Conservation (phyloP, 176 grass and related monocot species). For the Elymus sibiricus region DNA sequence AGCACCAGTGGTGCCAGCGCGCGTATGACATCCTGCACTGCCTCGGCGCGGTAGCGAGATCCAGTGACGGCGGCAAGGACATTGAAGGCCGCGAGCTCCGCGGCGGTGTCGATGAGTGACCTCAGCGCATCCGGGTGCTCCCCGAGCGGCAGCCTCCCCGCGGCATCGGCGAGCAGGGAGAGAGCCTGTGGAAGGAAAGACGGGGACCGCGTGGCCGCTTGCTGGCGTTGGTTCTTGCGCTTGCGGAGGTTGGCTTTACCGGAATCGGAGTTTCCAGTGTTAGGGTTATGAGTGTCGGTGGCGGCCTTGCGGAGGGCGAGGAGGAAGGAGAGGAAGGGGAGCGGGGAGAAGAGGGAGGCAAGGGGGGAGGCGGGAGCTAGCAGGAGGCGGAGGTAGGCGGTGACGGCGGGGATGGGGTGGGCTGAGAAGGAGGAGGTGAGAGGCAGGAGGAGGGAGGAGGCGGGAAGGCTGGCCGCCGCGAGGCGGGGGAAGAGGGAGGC, state of each 20-base stretch:
- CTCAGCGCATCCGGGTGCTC: constrained; percentile 52
- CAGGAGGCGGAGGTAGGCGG: constrained; percentile 52
- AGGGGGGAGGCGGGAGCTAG: constrained; percentile 44
- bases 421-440: constrained; percentile 28
- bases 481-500: constrained; percentile 41
- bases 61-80: constrained; percentile 54
- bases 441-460: constrained; percentile 39
- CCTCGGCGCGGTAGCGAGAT: constrained; percentile 36
- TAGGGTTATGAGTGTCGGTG: background rate
- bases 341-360: constrained; percentile 53
- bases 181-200: constrained; percentile 41
- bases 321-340: constrained; percentile 76
- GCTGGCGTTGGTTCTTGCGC: constrained; percentile 23
- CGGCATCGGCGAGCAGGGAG: constrained; percentile 47
- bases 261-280: background rate
- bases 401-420: constrained; percentile 38
- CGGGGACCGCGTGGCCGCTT: background rate
- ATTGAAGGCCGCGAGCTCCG: constrained; percentile 41
- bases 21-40: constrained; percentile 55
- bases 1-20: constrained; percentile 49
- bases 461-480: constrained; percentile 14
- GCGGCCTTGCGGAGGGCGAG: constrained; percentile 55
- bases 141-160: constrained; percentile 58
- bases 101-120: constrained; percentile 59
- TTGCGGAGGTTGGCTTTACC: constrained; percentile 21